Conservation (phyloP, 768 basidiomycete genomes). For the Tubosaeta sp. region DNA sequence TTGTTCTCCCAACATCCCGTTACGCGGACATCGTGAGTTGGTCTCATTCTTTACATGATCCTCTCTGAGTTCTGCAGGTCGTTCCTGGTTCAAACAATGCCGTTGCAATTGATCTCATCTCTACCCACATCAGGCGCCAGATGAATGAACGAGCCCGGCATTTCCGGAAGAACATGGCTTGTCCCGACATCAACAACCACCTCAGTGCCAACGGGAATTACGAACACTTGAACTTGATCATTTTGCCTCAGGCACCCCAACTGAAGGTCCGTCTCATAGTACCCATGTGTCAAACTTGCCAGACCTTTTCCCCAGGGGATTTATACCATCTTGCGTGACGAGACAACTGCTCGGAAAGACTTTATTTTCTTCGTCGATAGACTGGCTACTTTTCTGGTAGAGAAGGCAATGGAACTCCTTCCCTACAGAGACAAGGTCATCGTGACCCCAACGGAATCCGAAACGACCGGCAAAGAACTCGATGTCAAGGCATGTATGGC, state of each 20-base stretch:
- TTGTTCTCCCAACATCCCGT: slow-evolving; percentile 81
- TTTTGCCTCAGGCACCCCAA: slow-evolving; percentile 79
- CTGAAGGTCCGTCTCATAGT: slow-evolving; percentile 49
- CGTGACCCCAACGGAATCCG: slow-evolving; percentile 59
- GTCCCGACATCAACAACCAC: slow-evolving; percentile 36
- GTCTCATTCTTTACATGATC: background rate
- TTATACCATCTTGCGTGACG: slow-evolving; percentile 78
- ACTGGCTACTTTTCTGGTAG: slow-evolving; percentile 77
- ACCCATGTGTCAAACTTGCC: background rate
- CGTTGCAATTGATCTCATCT: slow-evolving; percentile 90
- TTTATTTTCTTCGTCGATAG: slow-evolving; percentile 93
- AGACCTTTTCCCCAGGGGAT: slow-evolving; percentile 58
- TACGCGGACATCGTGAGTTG: slow-evolving; percentile 79
- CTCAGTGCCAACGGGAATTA: slow-evolving; percentile 34
- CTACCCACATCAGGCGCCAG: slow-evolving; percentile 83
- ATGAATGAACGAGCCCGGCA: slow-evolving; percentile 72
- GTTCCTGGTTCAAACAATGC: slow-evolving; percentile 91
- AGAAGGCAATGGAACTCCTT: slow-evolving; percentile 79
- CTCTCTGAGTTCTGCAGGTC: slow-evolving; percentile 50
- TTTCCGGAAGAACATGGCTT: slow-evolving; percentile 72
- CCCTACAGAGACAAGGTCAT: slow-evolving; percentile 63
- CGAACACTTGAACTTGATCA: slow-evolving; percentile 51
- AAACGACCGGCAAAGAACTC: slow-evolving; percentile 57
- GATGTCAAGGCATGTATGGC: slow-evolving; percentile 47
- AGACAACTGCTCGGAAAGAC: slow-evolving; percentile 67